A percentile compares a stretch with the other conserved stretches of the same genome.
Evolutionary conservation across 768 basidiomycete species (phyloP).

Genomic region (Baorangia bicolor): DNA sequence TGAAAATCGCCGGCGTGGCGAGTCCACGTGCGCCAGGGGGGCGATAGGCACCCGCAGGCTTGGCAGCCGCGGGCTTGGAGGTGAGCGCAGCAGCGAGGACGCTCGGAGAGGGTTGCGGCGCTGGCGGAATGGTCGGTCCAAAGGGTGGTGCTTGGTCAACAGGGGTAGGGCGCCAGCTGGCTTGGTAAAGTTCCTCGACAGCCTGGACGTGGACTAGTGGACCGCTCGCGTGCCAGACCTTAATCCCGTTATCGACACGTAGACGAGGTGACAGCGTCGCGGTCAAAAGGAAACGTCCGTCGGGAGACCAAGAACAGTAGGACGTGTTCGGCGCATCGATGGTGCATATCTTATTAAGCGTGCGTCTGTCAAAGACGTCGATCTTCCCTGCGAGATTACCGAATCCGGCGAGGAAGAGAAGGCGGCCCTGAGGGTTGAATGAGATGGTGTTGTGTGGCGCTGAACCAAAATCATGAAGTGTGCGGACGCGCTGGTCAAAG

Average conservation of each 20-base stretch:
- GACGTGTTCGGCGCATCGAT: constrained; percentile 94
- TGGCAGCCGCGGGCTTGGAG: constrained; percentile 56
- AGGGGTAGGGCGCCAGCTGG: constrained; percentile 75
- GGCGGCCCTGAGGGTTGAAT: constrained; percentile 91
- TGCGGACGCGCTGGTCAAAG: constrained; percentile 87
- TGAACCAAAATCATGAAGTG: constrained; percentile 87
- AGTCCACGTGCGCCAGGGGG: constrained; percentile 92
- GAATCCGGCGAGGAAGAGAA: constrained; percentile 90
- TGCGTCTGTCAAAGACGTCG: constrained; percentile 87
- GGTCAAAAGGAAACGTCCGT: constrained; percentile 89
- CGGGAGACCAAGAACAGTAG: constrained; percentile 92
- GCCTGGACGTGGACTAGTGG: constrained; percentile 80
- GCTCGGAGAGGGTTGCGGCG: constrained; percentile 63
- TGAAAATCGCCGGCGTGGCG: constrained; percentile 84
- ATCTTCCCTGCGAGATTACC: constrained; percentile 96
- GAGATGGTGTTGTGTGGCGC: constrained; percentile 89
- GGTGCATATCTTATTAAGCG: constrained; percentile 70
- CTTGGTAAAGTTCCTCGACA: constrained; percentile 89
- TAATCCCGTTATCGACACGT: constrained; percentile 96
- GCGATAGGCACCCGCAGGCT: constrained; percentile 85
- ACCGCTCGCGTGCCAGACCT: constrained; percentile 92
- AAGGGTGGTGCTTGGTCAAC: constrained; percentile 68
- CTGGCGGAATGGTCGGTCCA: constrained; percentile 59
- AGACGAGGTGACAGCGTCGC: constrained; percentile 94
- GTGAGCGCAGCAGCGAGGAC: constrained; percentile 48